Percentiles rank a stretch among this genome's conserved stretches.
phyloP scores from a whole-genome alignment of 2,329 filamentous ascomycete species.

The Claviceps maximensis region DNA sequence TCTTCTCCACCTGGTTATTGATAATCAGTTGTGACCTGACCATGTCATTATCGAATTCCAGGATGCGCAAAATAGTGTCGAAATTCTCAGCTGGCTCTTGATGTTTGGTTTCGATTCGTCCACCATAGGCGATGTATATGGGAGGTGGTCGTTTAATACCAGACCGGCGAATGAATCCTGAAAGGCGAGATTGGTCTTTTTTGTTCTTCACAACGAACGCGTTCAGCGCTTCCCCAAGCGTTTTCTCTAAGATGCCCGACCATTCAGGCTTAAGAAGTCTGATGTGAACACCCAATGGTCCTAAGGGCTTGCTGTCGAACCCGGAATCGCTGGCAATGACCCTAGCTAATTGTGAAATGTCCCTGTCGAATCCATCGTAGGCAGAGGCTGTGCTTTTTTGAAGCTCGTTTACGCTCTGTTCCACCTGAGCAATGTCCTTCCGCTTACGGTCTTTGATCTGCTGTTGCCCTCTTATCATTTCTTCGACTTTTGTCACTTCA shows the following conservation, averaged over 20 bases:
- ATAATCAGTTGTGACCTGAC: slow-evolving; percentile 78
- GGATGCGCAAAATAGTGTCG: slow-evolving; percentile 64
- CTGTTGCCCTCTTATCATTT: slow-evolving; percentile 17
- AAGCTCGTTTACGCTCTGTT: slow-evolving; percentile 36
- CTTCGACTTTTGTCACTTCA: slow-evolving; percentile 19
- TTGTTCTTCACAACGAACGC: slow-evolving; percentile 74
- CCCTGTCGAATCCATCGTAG: slow-evolving; percentile 49
- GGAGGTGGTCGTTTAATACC: slow-evolving; percentile 36
- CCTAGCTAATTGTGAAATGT: slow-evolving; percentile 49
- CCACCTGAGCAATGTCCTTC: slow-evolving; percentile 38
- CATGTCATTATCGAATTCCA: slow-evolving; percentile 69
- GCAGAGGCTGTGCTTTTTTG: slow-evolving; percentile 41
- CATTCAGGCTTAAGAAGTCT: slow-evolving; percentile 67
- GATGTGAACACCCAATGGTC: slow-evolving; percentile 70
- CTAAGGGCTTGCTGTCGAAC: slow-evolving; percentile 63
- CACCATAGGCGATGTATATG: slow-evolving; percentile 25
- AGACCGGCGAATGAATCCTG: slow-evolving; percentile 46
- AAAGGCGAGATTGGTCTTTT: slow-evolving; percentile 58
- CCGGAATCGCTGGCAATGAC: slow-evolving; percentile 56
- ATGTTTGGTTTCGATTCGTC: slow-evolving; percentile 20
- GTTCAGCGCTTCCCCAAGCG: slow-evolving; percentile 55
- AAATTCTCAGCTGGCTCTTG: slow-evolving; percentile 61
- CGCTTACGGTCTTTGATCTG: slow-evolving; percentile 30
- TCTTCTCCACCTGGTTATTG: slow-evolving; percentile 69
- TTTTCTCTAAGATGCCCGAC: slow-evolving; percentile 69